Conservation (phyloP, 2,329 filamentous ascomycete genomes). For the Talaromyces sp. region DNA sequence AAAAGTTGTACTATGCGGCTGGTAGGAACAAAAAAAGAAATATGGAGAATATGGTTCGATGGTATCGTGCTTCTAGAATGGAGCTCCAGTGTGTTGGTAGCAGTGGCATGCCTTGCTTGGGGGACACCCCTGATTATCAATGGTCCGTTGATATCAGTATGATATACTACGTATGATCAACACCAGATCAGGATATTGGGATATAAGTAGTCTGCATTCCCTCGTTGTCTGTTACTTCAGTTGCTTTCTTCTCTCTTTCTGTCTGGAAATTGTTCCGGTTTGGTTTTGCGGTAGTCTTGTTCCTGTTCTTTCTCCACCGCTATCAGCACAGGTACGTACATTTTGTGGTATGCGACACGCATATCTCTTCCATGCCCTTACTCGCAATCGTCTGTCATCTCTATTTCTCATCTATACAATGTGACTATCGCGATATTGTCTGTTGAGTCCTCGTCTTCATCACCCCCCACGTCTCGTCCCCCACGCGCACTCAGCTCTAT, state of each 20-base stretch:
- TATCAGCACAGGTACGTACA: neutral
- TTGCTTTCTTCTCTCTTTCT: neutral
- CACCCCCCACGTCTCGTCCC: neutral
- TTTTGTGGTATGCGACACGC: neutral
- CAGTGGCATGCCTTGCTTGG: neutral
- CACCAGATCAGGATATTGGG: neutral
- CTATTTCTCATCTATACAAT: neutral
- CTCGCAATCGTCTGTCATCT: neutral
- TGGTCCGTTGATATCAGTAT: neutral
- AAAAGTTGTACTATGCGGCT: constrained; percentile 21
- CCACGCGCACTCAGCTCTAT: neutral
- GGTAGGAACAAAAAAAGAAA: neutral
- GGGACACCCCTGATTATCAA: neutral
- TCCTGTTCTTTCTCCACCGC: neutral
- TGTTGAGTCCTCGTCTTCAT: neutral
- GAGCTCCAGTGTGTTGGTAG: neutral
- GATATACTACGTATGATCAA: neutral
- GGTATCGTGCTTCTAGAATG: neutral
- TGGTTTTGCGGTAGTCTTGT: neutral
- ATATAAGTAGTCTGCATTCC: neutral
- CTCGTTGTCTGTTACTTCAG: neutral
- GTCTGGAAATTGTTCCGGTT: neutral
- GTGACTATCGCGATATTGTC: neutral
- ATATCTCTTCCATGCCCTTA: neutral
- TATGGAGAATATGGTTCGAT: neutral